These are phyloP conservation scores for Chrysanthemum lavandulifolium DNA, from an alignment of 129 eudicot species.

Conservation along the genomic window DNA sequence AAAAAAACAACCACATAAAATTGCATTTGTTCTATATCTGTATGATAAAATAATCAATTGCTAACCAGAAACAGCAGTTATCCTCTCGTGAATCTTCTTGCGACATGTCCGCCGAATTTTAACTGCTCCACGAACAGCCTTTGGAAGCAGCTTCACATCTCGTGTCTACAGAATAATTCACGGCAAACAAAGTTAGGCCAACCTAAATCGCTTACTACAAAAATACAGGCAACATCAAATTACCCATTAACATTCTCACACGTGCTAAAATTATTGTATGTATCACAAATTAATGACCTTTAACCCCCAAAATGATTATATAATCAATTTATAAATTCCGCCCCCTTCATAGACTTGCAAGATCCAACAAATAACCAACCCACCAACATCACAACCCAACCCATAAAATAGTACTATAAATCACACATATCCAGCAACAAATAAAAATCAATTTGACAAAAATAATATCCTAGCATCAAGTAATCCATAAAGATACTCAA, in stretches of 20 bases:
- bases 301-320: too few relatives aligned
- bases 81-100: constrained; percentile 88
- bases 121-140: constrained; percentile 44
- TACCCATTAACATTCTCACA: not conserved
- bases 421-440: not conserved
- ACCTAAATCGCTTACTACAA: not conserved
- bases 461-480: not conserved
- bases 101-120: constrained; percentile 79
- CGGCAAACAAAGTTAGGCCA: not conserved
- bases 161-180: constrained; percentile 54
- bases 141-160: constrained; percentile 71
- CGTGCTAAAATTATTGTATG: not conserved
- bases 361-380: not conserved
- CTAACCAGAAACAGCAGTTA: constrained; percentile 73
- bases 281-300: not conserved
- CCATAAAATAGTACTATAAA: not conserved
- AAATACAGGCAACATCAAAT: not conserved
- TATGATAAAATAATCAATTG: not conserved
- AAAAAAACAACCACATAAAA: too few relatives aligned
- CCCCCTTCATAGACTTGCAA: not conserved
- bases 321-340: not conserved
- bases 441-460: not conserved
- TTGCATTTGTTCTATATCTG: too few relatives aligned
- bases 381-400: not conserved
- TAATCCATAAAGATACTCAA: constrained; percentile 7